These are phyloP conservation scores for Decorospora gaudefroyi DNA, from an alignment of 2,329 filamentous ascomycete genomes.

Conservation along the genomic window DNA sequence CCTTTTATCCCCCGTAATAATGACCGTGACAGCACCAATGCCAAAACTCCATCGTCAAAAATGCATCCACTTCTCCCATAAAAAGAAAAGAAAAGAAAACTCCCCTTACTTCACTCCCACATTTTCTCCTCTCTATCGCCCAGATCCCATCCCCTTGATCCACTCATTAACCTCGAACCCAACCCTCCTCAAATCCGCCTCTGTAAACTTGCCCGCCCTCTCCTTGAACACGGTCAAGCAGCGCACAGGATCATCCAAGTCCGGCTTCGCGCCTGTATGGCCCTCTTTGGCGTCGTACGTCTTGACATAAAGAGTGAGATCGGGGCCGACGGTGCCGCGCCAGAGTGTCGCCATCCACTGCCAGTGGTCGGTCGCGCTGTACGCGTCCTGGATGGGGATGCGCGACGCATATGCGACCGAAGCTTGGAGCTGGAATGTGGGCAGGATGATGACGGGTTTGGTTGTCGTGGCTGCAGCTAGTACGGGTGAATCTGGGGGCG, in stretches of 20 bases:
- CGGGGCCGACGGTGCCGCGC: constrained; percentile 81
- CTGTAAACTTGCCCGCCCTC: constrained; percentile 44
- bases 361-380: constrained; percentile 88
- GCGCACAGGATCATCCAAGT: constrained; percentile 49
- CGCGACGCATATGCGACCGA: constrained; percentile 75
- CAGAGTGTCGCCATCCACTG: constrained; percentile 95
- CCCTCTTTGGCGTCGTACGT: constrained; percentile 37
- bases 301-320: constrained; percentile 73
- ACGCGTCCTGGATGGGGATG: constrained; percentile 76
- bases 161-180: constrained; percentile 90
- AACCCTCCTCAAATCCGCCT: constrained; percentile 67
- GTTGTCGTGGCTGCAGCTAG: constrained; percentile 13
- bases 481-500: constrained; percentile 11
- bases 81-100: constrained; percentile 1
- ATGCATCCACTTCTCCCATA: not conserved
- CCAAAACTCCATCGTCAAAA: not conserved
- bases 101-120: not conserved
- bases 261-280: constrained; percentile 45
- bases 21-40: not conserved
- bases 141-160: constrained; percentile 52
- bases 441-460: constrained; percentile 74
- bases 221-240: constrained; percentile 48
- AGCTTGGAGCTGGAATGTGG: constrained; percentile 77
- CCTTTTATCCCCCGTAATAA: not conserved
- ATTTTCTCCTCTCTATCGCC: constrained; percentile 2